Evolutionary conservation across 306 rosid genomes (phyloP), one percentile per base, ranked within the genome.

Genomic region (Ceratonia siliqua): DNA sequence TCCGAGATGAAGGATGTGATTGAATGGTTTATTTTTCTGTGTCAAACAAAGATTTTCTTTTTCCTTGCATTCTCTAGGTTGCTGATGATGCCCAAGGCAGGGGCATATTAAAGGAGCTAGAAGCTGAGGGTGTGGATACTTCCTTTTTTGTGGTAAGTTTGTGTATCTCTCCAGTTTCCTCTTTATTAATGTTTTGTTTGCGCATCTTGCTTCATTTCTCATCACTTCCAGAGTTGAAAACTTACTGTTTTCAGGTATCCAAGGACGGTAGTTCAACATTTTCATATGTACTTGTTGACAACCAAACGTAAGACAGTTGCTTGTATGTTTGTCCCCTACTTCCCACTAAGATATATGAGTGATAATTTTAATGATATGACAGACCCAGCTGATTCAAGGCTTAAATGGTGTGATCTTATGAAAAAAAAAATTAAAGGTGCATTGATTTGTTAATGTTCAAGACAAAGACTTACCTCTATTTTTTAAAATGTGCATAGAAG

Each of bases 181-280:
- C 62, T 14, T 33, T 28, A 11, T 32, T 28, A 1, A 4, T 28
- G 2, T 28, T 2, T 28, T 67, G 20, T 68, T 36, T 56, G 21
- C 65, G 24, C 46, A 39, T 74, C 18, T 70, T 8, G 20, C 62
- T 30, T 48, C 7, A 28, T 54, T 22, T 45, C 50, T 50, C 25
- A 36, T 52, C 43, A 33, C 12, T 45, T 50, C 14, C 57, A 64
- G 17, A 49, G 36, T 58, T 74, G 72, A 49, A 41, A 65, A 50
- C 38, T 12, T 59, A 25, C 42, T 67, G 5, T 80, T 82, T 83
- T 57, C 89, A 94, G 96, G 90, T 90, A 67, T 78, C 96, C 39
- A 56, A 90, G 74, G 92, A 82, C n/a, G 98, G 95, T 8, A 88
- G 73, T 75, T 89, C 98, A 79, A 88, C 97, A 3, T 87, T 94